Evolutionary conservation across 441 rosid species (phyloP).

Genomic region (Adansonia gregorii): DNA sequence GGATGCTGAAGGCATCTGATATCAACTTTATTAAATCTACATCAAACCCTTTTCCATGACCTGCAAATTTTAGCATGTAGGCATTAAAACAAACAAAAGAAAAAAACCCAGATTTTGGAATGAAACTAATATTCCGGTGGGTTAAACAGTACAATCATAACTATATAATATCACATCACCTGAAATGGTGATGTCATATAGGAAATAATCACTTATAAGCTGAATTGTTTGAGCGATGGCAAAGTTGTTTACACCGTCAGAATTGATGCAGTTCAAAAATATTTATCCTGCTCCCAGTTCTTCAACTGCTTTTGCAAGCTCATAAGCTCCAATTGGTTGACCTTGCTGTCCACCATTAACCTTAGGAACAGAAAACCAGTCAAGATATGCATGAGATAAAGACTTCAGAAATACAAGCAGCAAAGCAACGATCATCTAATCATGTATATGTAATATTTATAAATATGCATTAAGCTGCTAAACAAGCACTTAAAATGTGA

Average conservation of each 20-base stretch:
- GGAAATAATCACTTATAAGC: neutral
- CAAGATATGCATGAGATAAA: conserved; percentile 19
- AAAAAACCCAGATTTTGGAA: neutral
- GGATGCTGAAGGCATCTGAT: conserved; percentile 85
- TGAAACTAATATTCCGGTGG: conserved; percentile 11
- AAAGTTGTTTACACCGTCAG: conserved; percentile 60
- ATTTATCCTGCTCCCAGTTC: conserved; percentile 96
- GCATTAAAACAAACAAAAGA: conserved; percentile 3
- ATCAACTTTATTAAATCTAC: conserved; percentile 72
- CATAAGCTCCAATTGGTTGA: conserved; percentile 92
- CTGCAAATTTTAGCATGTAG: conserved; percentile 44
- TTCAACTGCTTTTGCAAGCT: conserved; percentile 96
- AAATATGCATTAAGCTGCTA: neutral
- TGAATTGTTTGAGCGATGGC: neutral
- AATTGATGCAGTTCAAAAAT: conserved; percentile 89
- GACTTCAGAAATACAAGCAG: conserved; percentile 16
- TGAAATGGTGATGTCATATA: neutral
- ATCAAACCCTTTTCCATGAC: conserved; percentile 95
- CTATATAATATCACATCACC: neutral
- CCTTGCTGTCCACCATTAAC: conserved; percentile 97
- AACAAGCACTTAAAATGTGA: neutral
- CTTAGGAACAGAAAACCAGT: conserved; percentile 40
- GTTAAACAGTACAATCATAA: neutral
- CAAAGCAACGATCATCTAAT: neutral
- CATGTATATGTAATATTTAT: neutral